Percentiles rank a stretch among this genome's conserved stretches.
Evolutionary conservation across 2,329 filamentous ascomycete species (phyloP).

Genomic region (Lasiodiplodia sp.): DNA sequence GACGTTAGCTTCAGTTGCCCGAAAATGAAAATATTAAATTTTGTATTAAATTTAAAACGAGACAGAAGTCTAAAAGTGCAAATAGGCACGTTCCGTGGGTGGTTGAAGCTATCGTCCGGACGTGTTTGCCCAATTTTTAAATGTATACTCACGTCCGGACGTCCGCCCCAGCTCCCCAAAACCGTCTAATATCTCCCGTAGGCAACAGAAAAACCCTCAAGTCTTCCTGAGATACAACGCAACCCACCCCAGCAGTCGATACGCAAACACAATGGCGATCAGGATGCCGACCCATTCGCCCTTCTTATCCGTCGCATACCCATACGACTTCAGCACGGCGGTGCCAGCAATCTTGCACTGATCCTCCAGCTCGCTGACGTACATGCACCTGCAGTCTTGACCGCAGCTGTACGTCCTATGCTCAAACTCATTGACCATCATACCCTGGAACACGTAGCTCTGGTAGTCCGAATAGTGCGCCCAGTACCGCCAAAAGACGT

Average conservation of each 20-base stretch:
- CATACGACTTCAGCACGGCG: constrained; percentile 73
- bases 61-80: no score
- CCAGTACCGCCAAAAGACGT: constrained; percentile 85
- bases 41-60: no score
- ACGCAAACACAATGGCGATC: constrained; percentile 76
- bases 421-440: constrained; percentile 91
- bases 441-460: constrained; percentile 84
- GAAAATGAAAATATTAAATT: no score
- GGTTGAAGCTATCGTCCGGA: no score
- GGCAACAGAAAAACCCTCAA: not conserved
- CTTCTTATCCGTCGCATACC: constrained; percentile 68
- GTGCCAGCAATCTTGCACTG: constrained; percentile 75
- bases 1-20: no score
- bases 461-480: constrained; percentile 93
- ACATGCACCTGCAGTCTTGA: constrained; percentile 72
- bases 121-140: no score
- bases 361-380: constrained; percentile 65
- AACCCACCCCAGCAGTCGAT: constrained; percentile 72
- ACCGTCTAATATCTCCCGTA: no score
- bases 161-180: no score
- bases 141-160: not conserved
- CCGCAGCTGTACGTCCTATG: constrained; percentile 69
- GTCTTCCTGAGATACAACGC: constrained; percentile 58
- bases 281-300: constrained; percentile 80
- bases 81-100: no score